These are phyloP conservation scores for Dendrobium catenatum DNA, from an alignment of 106 monocot species.

Conservation along the genomic window DNA sequence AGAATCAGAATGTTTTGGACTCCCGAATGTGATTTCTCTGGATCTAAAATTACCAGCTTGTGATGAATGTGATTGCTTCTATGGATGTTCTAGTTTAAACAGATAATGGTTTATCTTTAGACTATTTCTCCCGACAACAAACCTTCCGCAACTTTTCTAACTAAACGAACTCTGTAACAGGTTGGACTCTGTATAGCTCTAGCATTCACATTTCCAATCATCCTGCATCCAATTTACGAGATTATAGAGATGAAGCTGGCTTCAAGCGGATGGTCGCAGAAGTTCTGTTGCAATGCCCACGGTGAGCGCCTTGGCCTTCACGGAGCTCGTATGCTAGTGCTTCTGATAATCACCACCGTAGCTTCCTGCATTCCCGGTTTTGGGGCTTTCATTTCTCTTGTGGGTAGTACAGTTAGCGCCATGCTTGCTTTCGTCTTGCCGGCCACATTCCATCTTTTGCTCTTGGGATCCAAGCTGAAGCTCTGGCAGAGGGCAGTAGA, in stretches of 20 bases:
- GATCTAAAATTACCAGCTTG: no score
- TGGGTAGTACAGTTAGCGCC: conserved; percentile 81
- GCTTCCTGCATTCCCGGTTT: conserved; percentile 85
- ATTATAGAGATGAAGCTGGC: conserved; percentile 54
- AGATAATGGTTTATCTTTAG: not conserved
- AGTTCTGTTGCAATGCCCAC: conserved; percentile 19
- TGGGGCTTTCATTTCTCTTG: conserved; percentile 71
- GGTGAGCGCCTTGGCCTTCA: conserved; percentile 38
- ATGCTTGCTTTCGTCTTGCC: conserved; percentile 86
- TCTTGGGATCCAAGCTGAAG: conserved; percentile 50
- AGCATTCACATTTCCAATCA: conserved; percentile 84
- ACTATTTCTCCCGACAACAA: not conserved
- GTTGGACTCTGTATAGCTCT: conserved; percentile 80
- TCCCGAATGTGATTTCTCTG: no score
- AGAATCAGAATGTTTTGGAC: no score
- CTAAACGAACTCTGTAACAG: conserved; percentile 22
- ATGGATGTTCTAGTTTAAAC: no score
- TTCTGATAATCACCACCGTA: conserved; percentile 27
- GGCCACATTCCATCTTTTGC: conserved; percentile 64
- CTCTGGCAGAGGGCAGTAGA: conserved; percentile 38
- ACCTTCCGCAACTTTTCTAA: not conserved
- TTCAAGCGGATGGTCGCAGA: conserved; percentile 41
- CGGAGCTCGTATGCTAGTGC: conserved; percentile 28
- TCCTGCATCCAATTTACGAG: conserved; percentile 95
- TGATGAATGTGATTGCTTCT: no score